Base-by-base conservation (phyloP, 139 green algal species). In the Edaphochlamys debaryana region DNA sequence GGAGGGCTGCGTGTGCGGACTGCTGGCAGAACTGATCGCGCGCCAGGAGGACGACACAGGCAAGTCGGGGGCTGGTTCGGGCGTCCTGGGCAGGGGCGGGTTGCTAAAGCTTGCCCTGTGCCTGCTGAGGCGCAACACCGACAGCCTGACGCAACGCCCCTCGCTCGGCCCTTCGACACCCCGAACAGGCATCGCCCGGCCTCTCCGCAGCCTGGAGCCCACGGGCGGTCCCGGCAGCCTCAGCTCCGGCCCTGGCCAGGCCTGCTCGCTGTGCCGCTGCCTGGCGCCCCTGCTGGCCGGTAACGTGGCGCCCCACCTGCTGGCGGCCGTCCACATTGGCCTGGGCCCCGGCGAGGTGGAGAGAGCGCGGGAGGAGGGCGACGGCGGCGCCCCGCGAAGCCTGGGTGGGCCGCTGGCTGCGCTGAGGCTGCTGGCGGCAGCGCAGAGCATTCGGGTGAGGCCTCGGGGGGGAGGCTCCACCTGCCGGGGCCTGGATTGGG, bases 231-330 rank as follows among this genome's bases (percentile, higher is more conserved):
- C n/a, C n/a, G n/a, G n/a, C n/a, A n/a, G n/a, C n/a, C n/a, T n/a
- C n/a, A n/a, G n/a, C n/a, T n/a, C n/a, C n/a, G n/a, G n/a, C n/a
- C n/a, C n/a, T n/a, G n/a, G 23, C 6, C 72, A 8, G 30, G 41
- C 60, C 60, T 69, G 15, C 42, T 40, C 4, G 30, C 40, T 81
- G 38, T 72, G 75, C 41, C 75, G 41, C 41, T n/a, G 15, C 40
- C 75, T 81, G n/a, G 75, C 75, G 7, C 75, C 60, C 29, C 60
- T 81, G 75, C 75, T 81, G 27, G 60, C 40, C 4, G 75, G 75
- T 60, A 81, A 81, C 60, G 60, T 45, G 20, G 75, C 75, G 23
- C 75, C 75, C 37, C 75, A 81, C 75, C 32, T 81, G 29, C 30
- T 81, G 40, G 37, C 52, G 13, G 75, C 15, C 17, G 29, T 80